Evolutionary conservation across 169 alveolate species (phyloP).

Genomic region (Plasmodium coatneyi): DNA sequence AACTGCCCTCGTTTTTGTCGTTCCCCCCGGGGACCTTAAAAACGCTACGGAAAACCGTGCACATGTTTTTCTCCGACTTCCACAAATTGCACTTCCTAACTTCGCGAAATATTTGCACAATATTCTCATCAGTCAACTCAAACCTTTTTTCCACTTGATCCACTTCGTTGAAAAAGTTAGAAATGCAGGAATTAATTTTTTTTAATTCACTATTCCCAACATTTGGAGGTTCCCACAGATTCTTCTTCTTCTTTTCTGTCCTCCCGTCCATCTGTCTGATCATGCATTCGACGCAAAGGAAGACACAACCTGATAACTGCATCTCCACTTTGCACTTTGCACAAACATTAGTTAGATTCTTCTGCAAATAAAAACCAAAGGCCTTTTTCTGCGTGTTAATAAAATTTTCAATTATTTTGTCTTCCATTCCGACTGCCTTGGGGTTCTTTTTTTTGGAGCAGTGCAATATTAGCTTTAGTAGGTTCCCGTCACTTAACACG

Average conservation of each 20-base stretch:
- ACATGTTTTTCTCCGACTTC: slow-evolving; percentile 53
- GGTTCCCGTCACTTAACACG: slow-evolving; percentile 9
- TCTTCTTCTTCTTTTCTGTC: neutral
- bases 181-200: slow-evolving; percentile 24
- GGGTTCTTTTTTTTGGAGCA: slow-evolving; percentile 11
- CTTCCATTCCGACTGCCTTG: slow-evolving; percentile 9
- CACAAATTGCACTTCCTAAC: slow-evolving; percentile 18
- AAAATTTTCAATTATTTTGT: slow-evolving; percentile 38
- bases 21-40: neutral
- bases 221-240: slow-evolving; percentile 7
- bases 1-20: neutral
- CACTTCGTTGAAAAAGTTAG: slow-evolving; percentile 18
- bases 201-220: neutral
- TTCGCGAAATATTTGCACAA: slow-evolving; percentile 16
- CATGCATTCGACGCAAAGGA: slow-evolving; percentile 52
- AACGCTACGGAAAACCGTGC: slow-evolving; percentile 18
- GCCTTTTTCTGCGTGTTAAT: slow-evolving; percentile 13
- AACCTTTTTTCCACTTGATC: slow-evolving; percentile 21
- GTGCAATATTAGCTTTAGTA: slow-evolving; percentile 18
- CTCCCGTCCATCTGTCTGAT: slow-evolving; percentile 21
- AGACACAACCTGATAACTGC: slow-evolving; percentile 13
- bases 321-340: slow-evolving; percentile 43
- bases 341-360: slow-evolving; percentile 14
- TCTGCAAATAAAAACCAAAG: neutral
- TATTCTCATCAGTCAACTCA: slow-evolving; percentile 53